These are phyloP conservation scores for Phoenix dactylifera DNA, from an alignment of 176 grass and related monocot species.

Conservation along the genomic window DNA sequence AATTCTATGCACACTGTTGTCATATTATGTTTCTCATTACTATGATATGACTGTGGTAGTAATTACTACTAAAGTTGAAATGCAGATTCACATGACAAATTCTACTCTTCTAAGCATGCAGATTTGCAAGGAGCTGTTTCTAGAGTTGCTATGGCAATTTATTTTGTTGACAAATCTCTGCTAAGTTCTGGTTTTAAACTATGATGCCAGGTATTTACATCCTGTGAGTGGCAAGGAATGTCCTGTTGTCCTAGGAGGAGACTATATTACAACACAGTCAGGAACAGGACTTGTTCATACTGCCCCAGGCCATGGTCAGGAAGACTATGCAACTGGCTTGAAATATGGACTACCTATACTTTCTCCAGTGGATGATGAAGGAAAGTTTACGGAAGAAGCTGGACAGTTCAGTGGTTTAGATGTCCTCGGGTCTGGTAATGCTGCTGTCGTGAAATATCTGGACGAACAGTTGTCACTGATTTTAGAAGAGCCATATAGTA, in stretches of 20 bases:
- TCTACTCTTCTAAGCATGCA: background rate
- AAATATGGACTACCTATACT: constrained; percentile 88
- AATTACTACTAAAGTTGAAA: too few relatives aligned
- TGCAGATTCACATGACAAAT: background rate
- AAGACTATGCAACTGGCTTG: constrained; percentile 85
- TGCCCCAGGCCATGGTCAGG: constrained; percentile 96
- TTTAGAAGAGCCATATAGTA: constrained; percentile 89
- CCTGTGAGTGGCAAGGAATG: constrained; percentile 78
- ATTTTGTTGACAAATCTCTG: too few relatives aligned
- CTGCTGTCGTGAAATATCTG: constrained; percentile 66
- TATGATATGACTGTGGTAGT: too few relatives aligned
- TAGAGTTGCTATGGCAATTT: too few relatives aligned
- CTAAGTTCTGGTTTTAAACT: background rate
- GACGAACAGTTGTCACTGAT: constrained; percentile 59
- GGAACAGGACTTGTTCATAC: constrained; percentile 98
- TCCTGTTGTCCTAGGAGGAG: constrained; percentile 81
- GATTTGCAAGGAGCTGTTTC: background rate
- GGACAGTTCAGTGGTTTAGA: constrained; percentile 69
- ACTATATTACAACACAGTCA: constrained; percentile 95
- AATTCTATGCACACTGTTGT: background rate
- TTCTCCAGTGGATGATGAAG: constrained; percentile 92
- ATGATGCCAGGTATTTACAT: constrained; percentile 60
- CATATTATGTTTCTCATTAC: constrained; percentile 12
- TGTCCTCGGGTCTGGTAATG: constrained; percentile 79
- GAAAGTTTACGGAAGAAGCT: constrained; percentile 84